Evolutionary conservation across 441 rosid species (phyloP).

Genomic region (Populus hybrid): DNA sequence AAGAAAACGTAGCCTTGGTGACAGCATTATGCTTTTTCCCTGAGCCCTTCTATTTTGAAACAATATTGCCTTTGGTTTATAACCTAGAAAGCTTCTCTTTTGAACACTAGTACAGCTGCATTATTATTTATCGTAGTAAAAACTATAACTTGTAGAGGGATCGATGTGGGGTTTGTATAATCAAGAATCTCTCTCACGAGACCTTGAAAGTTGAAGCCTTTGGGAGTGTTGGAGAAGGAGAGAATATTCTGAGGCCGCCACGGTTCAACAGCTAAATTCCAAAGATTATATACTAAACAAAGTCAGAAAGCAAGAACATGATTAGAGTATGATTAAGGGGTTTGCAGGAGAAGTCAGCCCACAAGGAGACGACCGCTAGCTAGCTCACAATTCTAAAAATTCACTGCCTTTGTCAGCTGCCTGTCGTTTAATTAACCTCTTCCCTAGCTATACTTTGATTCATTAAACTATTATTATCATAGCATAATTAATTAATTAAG

Average conservation of each 20-base stretch:
- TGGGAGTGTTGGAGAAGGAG: conserved; percentile 55
- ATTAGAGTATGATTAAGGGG: conserved; percentile 91
- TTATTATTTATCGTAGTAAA: not conserved
- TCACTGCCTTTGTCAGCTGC: conserved; percentile 84
- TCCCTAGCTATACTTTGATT: not conserved
- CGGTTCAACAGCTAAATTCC: conserved; percentile 80
- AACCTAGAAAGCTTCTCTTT: not conserved
- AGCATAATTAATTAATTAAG: not conserved
- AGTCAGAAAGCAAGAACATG: conserved; percentile 44
- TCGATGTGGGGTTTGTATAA: conserved; percentile 15
- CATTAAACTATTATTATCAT: not conserved
- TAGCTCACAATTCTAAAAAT: conserved; percentile 62
- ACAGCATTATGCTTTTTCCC: conserved; percentile 60
- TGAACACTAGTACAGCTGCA: not conserved
- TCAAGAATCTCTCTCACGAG: conserved; percentile 21
- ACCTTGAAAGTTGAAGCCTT: conserved; percentile 43
- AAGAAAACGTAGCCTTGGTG: conserved; percentile 56
- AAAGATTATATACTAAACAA: conserved; percentile 50
- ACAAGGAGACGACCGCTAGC: conserved; percentile 57
- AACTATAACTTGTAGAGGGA: not conserved
- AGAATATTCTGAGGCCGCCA: conserved; percentile 89
- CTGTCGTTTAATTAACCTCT: conserved; percentile 45
- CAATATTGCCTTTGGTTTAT: conserved; percentile 1
- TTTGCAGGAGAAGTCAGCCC: conserved; percentile 76
- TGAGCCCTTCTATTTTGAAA: conserved; percentile 20